Evolutionary conservation across 2,329 filamentous ascomycete species (phyloP), one percentile per base, ranked within the genome.

Genomic region (Fusarium duplospermum): DNA sequence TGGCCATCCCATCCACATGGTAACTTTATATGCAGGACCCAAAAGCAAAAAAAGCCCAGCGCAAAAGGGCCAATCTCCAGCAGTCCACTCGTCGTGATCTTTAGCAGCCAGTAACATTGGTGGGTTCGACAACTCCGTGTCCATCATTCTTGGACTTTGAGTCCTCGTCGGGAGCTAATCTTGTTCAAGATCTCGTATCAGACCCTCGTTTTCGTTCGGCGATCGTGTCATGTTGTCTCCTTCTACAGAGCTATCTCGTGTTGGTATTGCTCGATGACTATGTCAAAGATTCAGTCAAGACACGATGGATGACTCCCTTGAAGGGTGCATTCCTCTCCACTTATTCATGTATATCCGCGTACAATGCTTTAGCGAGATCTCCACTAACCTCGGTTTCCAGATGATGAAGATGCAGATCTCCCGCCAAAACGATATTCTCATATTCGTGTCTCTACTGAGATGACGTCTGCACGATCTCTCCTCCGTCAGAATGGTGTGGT

Each of bases 371-470:
- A 40, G 66, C 71, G 47, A 62, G 45, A 54, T 14, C 50, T 62
- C 71, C 64, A 71, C 71, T 54, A 73, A 67, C 71, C 71, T 73
- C 71, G 67, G 71, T 58, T 72, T 60, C 38, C 56, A 62, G 27
- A 67, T 47, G 57, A 50, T 69, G 71, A 72, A 62, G 61, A 69
- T 59, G 54, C 36, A 47, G 70, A 56, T 58, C 70, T 52, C 64
- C 64, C 45, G 63, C 59, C 50, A 71, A 64, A 60, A 20, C 50
- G 35, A 24, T 31, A 56, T 60, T 58, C 58, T 54, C 70, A 68
- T 50, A 27, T 68, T 64, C 18, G 54, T 58, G 52, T 57, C 47
- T 24, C 64, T 22, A 20, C 52, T 40, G 33, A 27, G 57, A 64
- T 64, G 62, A 59, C 20, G 59, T 27, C 62, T 58, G 42, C 27